phyloP scores from a whole-genome alignment of 495 filamentous ascomycete species.

The Diplogelasinospora grovesii region DNA sequence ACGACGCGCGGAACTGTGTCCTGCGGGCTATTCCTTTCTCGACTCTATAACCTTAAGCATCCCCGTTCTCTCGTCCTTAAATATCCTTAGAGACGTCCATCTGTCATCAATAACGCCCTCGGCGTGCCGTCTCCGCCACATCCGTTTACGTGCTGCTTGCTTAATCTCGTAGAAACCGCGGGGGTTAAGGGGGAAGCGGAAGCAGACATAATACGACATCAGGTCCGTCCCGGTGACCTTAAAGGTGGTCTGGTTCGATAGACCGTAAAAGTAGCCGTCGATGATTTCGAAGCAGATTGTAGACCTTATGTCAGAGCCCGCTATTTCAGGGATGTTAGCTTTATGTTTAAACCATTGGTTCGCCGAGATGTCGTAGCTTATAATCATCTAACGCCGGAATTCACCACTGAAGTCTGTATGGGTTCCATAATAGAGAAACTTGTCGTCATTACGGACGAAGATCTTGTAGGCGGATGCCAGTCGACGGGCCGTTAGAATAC shows the following conservation, averaged over 20 bases:
- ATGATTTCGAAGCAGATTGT: constrained; percentile 67
- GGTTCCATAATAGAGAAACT: constrained; percentile 62
- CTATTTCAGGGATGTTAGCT: constrained; percentile 45
- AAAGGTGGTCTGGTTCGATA: constrained; percentile 60
- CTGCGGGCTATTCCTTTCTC: constrained; percentile 60
- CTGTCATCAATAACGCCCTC: constrained; percentile 74
- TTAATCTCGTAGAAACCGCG: constrained; percentile 26
- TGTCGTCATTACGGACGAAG: constrained; percentile 60
- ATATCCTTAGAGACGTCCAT: constrained; percentile 61
- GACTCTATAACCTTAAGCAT: constrained; percentile 61
- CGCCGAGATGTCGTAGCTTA: constrained; percentile 42
- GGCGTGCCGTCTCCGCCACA: constrained; percentile 61
- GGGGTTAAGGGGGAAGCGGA: constrained; percentile 47
- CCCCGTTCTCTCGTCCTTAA: constrained; percentile 54
- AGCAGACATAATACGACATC: constrained; percentile 64
- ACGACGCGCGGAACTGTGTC: constrained; percentile 52
- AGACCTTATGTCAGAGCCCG: constrained; percentile 57
- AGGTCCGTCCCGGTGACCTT: constrained; percentile 60
- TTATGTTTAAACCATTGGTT: constrained; percentile 25
- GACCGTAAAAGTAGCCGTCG: constrained; percentile 59
- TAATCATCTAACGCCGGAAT: constrained; percentile 54
- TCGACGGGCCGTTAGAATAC: constrained; percentile 32
- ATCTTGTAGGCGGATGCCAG: constrained; percentile 47
- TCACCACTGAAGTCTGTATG: constrained; percentile 48
- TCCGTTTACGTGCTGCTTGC: constrained; percentile 28